Percentiles rank a stretch among this genome's conserved stretches.
Conservation (phyloP, 495 filamentous ascomycete genomes). For the Aspergillus hancockii region DNA sequence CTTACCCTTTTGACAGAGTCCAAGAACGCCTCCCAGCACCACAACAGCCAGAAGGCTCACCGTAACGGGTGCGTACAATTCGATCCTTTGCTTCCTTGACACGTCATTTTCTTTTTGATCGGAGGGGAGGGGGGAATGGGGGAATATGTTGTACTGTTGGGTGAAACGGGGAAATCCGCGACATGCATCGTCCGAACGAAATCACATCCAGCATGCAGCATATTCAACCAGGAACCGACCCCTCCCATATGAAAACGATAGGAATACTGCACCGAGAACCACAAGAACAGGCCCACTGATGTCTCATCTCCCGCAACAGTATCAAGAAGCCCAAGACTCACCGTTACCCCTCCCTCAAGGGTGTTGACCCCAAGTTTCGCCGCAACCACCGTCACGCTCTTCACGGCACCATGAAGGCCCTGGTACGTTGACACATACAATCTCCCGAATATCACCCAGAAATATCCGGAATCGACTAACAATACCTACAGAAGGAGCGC, state of each 20-base stretch:
- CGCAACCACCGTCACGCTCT: slow-evolving; percentile 99
- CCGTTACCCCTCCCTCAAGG: slow-evolving; percentile 97
- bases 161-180: background rate
- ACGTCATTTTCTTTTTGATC: background rate
- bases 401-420: slow-evolving; percentile 94
- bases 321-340: slow-evolving; percentile 99
- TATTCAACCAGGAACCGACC: background rate
- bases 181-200: background rate
- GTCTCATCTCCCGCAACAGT: slow-evolving; percentile 50
- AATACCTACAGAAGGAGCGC: slow-evolving; percentile 80
- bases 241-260: background rate
- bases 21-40: slow-evolving; percentile 99
- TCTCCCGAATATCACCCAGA: background rate
- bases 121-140: slow-evolving; percentile 6
- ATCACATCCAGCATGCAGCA: slow-evolving; percentile 7
- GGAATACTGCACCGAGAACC: slow-evolving; percentile 10
- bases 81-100: background rate
- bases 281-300: slow-evolving; percentile 33
- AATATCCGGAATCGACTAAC: slow-evolving; percentile 42
- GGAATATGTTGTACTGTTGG: slow-evolving; percentile 15
- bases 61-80: slow-evolving; percentile 79
- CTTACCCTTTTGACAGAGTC: slow-evolving; percentile 64
- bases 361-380: slow-evolving; percentile 99
- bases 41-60: slow-evolving; percentile 95
- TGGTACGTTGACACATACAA: slow-evolving; percentile 75